Base-by-base conservation (phyloP, 805 yeast genomes). In the Jamesozyma hellenica region DNA sequence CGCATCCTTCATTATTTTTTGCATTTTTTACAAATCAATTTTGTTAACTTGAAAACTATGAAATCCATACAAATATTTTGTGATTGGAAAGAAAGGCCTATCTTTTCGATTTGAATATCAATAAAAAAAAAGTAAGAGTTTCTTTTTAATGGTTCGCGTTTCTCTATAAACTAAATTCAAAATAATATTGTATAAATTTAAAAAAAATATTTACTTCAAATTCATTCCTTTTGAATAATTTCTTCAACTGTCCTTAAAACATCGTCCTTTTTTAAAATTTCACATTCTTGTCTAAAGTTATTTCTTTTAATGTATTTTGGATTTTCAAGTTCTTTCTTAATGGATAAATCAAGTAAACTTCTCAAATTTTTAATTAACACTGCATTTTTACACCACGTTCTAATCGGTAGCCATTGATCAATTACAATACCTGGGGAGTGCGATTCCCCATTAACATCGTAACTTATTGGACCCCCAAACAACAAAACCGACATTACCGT, bases 381-480 rank as follows among this genome's bases (percentile, higher is more conserved):
- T 1, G 88, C 97, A 51, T 88, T 85, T 48, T 92, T 83, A 47
- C 95, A 82, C 96, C 96, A 90, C 1, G 96, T 85, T 45, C 84
- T 70, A 11, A 90, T 70, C 0, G 96, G 94, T 27, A 85, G 61
- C 96, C 97, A 88, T n/a, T 71, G 71, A 49, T 85, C 95, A 40
- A 90, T 64, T 8, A 86, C 77, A 28, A 92, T 74, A 17, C 96
- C 96, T 0, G 95, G 94, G 0, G 87, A 73, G 4, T 77, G 70
- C 31, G 65, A 69, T 1, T 72, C 64, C 0, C 69, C 57, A n/a
- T 53, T 43, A 10, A 64, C 47, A 49, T 82, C 84, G 54, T 78
- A 81, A 30, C 67, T 59, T 15, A 82, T 70, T 1, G 73, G 71
- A 5, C 94, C 92, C 9, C 95, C 95, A 60, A 90, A 85, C 26